Evolutionary conservation across 1,284 basidiomycete genomes (phyloP), one percentile per base, ranked within the genome.

Genomic region (Earliella scabrosa): DNA sequence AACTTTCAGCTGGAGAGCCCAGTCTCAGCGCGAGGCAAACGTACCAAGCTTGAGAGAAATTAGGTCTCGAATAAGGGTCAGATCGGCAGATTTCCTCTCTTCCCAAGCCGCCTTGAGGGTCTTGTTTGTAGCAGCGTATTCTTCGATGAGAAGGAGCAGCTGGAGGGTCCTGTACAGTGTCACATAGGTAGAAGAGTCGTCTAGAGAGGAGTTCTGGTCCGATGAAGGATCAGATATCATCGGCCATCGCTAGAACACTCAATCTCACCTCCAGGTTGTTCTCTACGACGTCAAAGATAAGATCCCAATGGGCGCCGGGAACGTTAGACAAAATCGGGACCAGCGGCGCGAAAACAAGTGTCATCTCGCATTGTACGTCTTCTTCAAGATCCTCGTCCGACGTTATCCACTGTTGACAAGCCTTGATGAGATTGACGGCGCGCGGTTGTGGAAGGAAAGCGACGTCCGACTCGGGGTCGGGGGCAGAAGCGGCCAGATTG

Each of bases 241-340:
- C 18, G 20, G 10, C 8, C 13, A 2, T 8, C n/a, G n/a, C n/a
- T n/a, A n/a, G n/a, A n/a, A n/a, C n/a, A 14, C 16, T 13, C 16
- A 3, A 31, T 9, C 77, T 58, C 59, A 93, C 92, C 80, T 97
- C 94, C 1, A 98, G 77, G 62, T 93, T 95, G 51, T 83, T 90
- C 71, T 97, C 94, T 20, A 97, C 72, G 6, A 98, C 73, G 69
- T 98, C 95, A 68, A 95, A 95, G 16, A 97, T 87, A 44, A 95
- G 83, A 49, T 95, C 92, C 93, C 97, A 97, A 71, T 98, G 97
- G 0, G 82, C 79, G 0, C 97, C 97, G 4, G 85, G 78, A 0
- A 98, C 79, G 65, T 87, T 91, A 71, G 98, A 95, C 50, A 99
- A 75, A 45, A 98, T 91, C 0, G 97, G 95, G 1, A 88, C 88